A percentile compares a stretch with the other conserved stretches of the same genome.
Evolutionary conservation across 331 rosid species (phyloP).

Genomic region (Pyracantha coccinea): DNA sequence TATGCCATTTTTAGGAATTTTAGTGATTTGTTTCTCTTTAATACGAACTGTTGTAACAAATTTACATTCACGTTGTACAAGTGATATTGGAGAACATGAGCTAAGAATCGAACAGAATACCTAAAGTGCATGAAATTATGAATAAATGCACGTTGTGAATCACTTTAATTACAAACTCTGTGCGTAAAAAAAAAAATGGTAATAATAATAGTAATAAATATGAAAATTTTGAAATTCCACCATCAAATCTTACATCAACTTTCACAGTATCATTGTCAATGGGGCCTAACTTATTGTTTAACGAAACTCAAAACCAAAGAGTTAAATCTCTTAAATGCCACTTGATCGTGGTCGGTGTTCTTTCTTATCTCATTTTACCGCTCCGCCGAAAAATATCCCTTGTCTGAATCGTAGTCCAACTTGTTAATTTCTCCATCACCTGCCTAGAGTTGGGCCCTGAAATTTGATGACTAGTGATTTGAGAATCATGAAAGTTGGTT

Average conservation of each 20-base stretch:
- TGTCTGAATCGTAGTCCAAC: neutral
- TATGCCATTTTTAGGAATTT: too few relatives aligned
- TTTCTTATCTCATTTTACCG: neutral
- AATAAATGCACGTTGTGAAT: too few relatives aligned
- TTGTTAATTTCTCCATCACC: neutral
- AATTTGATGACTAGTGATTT: neutral
- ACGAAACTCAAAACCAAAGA: too few relatives aligned
- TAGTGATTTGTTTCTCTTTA: neutral
- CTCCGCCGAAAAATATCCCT: too few relatives aligned
- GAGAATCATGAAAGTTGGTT: neutral
- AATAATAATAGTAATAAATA: neutral
- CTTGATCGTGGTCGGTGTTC: neutral
- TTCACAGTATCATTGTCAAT: too few relatives aligned
- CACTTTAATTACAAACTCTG: neutral
- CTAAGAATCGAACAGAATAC: too few relatives aligned
- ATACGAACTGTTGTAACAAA: neutral
- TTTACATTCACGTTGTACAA: neutral
- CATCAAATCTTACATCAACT: neutral
- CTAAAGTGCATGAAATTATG: neutral
- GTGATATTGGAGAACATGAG: neutral
- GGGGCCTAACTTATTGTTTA: too few relatives aligned
- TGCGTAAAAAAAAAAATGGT: too few relatives aligned
- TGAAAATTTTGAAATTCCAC: neutral
- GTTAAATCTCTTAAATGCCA: too few relatives aligned
- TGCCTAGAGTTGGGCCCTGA: neutral